Evolutionary conservation across 768 basidiomycete genomes (phyloP).

Genomic region (Crucibulum laeve): DNA sequence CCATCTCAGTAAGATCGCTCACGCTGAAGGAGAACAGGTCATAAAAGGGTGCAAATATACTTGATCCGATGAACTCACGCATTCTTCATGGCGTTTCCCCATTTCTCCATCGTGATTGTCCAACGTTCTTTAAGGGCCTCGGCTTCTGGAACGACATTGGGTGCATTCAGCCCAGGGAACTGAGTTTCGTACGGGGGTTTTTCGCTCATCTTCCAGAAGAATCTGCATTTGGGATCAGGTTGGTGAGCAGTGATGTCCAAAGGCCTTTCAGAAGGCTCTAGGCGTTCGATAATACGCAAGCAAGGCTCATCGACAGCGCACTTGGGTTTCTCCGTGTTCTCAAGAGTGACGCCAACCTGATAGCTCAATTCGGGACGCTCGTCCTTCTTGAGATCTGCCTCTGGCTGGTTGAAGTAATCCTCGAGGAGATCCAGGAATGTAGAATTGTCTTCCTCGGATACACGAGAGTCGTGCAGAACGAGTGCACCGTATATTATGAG

Average conservation of each 20-base stretch:
- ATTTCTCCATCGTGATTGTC: conserved; percentile 72
- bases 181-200: conserved; percentile 72
- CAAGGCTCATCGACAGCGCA: conserved; percentile 85
- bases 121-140: conserved; percentile 55
- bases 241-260: conserved; percentile 76
- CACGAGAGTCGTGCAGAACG: conserved; percentile 80
- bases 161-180: conserved; percentile 73
- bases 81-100: conserved; percentile 85
- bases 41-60: background rate
- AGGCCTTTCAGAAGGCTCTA: conserved; percentile 79
- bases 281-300: conserved; percentile 66
- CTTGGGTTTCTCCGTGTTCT: conserved; percentile 91
- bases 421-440: conserved; percentile 87
- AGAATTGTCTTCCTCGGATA: conserved; percentile 76
- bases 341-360: conserved; percentile 93
- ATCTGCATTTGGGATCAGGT: conserved; percentile 93
- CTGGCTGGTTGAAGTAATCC: conserved; percentile 85
- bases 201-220: conserved; percentile 84
- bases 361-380: conserved; percentile 84
- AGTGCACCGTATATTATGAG: conserved; percentile 84
- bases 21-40: conserved; percentile 46
- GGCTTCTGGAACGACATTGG: conserved; percentile 77
- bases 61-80: conserved; percentile 50
- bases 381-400: conserved; percentile 60
- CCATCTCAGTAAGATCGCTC: conserved; percentile 84